Evolutionary conservation across 2,329 filamentous ascomycete species (phyloP).

Genomic region (Sphaerulina populicola): DNA sequence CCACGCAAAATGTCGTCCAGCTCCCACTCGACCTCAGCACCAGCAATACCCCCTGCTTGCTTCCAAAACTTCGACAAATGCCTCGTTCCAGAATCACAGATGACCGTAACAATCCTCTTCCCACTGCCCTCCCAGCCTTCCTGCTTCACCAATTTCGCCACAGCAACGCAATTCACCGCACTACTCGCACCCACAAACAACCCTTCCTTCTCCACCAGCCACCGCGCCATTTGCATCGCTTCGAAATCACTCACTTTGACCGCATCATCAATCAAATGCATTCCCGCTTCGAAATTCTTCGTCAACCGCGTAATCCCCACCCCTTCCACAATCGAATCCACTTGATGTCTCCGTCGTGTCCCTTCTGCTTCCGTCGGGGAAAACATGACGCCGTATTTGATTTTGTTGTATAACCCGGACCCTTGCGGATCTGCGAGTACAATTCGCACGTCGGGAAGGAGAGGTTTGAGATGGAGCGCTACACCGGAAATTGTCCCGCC

Average conservation of each 20-base stretch:
- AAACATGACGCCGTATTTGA: conserved; percentile 95
- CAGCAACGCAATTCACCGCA: conserved; percentile 89
- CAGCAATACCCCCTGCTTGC: conserved; percentile 57
- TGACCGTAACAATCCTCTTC: conserved; percentile 64
- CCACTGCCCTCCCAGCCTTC: conserved; percentile 47
- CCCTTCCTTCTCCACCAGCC: conserved; percentile 90
- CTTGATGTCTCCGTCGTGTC: conserved; percentile 77
- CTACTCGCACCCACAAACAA: conserved; percentile 92
- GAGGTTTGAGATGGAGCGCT: conserved; percentile 70
- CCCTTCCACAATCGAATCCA: conserved; percentile 93
- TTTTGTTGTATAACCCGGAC: conserved; percentile 83
- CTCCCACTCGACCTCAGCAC: conserved; percentile 37
- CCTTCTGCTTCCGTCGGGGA: conserved; percentile 81
- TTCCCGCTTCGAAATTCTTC: conserved; percentile 79
- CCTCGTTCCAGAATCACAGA: conserved; percentile 67
- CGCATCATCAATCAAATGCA: conserved; percentile 81
- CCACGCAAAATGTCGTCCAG: conserved; percentile 51
- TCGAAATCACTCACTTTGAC: conserved; percentile 81
- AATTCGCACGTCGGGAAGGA: conserved; percentile 55
- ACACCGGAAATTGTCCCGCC: conserved; percentile 89
- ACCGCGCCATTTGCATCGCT: conserved; percentile 87
- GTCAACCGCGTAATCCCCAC: conserved; percentile 95
- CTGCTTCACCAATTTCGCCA: conserved; percentile 58
- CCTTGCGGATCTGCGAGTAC: conserved; percentile 91
- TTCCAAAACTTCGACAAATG: conserved; percentile 84